Evolutionary conservation across 1,284 basidiomycete genomes (phyloP).

Genomic region (Xanthoconium separans): DNA sequence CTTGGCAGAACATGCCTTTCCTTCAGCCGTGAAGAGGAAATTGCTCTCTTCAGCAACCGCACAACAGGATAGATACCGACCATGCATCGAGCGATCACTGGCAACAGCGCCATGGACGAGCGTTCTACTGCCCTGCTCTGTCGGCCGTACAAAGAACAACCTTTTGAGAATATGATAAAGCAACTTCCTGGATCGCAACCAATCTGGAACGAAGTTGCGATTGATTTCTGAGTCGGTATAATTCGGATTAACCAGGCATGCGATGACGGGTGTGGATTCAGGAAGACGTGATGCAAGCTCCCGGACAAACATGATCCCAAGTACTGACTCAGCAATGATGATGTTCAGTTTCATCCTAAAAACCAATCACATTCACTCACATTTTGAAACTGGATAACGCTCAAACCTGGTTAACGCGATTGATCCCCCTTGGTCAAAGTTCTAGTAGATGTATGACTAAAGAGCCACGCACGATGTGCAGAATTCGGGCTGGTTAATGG

Average conservation of each 20-base stretch:
- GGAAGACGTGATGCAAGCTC: constrained; percentile 30
- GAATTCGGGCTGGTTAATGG: constrained; percentile 15
- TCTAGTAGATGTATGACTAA: neutral
- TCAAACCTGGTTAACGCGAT: neutral
- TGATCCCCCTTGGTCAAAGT: neutral
- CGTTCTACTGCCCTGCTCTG: constrained; percentile 25
- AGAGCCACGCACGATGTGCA: constrained; percentile 9
- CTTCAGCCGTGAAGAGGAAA: constrained; percentile 21
- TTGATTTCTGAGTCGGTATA: constrained; percentile 26
- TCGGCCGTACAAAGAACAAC: constrained; percentile 12
- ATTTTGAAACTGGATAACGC: constrained; percentile 36
- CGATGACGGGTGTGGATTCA: constrained; percentile 22
- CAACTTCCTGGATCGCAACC: neutral
- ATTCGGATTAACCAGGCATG: constrained; percentile 34
- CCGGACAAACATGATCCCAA: constrained; percentile 30
- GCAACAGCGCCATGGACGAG: constrained; percentile 26
- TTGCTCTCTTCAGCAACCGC: constrained; percentile 19
- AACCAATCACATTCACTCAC: constrained; percentile 21
- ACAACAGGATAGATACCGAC: constrained; percentile 22
- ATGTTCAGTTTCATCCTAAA: neutral
- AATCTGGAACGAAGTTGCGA: constrained; percentile 6
- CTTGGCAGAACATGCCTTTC: constrained; percentile 16
- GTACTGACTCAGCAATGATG: constrained; percentile 15
- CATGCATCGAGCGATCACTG: constrained; percentile 22
- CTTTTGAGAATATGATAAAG: neutral